A percentile compares a stretch with the other conserved stretches of the same genome.
These are phyloP conservation scores for Malassezia psittaci DNA, from an alignment of 1,284 basidiomycete genomes.

Conservation along the genomic window DNA sequence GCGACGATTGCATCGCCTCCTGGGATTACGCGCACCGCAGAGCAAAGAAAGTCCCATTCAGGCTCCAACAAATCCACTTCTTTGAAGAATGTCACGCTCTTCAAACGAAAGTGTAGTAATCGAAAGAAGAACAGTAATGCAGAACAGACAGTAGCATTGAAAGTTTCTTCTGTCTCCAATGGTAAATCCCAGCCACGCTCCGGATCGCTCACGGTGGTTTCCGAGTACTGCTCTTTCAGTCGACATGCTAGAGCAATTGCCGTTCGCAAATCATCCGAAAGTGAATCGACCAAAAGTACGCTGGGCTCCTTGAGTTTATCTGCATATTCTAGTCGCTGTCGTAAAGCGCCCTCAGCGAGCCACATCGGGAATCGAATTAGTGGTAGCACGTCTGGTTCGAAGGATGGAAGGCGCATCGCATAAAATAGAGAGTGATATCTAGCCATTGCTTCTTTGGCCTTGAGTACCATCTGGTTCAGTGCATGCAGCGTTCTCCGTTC, in stretches of 20 bases:
- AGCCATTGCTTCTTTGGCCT: conserved; percentile 78
- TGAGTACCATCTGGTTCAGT: conserved; percentile 72
- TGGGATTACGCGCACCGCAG: conserved; percentile 76
- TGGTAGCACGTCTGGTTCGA: conserved; percentile 81
- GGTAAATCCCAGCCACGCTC: conserved; percentile 79
- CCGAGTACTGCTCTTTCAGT: conserved; percentile 85
- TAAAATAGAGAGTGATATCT: conserved; percentile 63
- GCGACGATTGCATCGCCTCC: conserved; percentile 86
- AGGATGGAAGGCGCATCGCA: conserved; percentile 80
- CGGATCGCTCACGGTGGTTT: conserved; percentile 71
- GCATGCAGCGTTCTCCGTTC: conserved; percentile 84
- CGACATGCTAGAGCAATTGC: conserved; percentile 86
- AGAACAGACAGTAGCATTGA: conserved; percentile 78
- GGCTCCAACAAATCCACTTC: conserved; percentile 94
- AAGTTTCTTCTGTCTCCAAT: conserved; percentile 73
- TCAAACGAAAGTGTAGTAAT: conserved; percentile 87
- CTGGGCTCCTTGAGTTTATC: conserved; percentile 74
- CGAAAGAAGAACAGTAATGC: conserved; percentile 85
- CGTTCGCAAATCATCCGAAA: conserved; percentile 84
- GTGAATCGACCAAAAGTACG: conserved; percentile 77
- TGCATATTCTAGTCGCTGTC: conserved; percentile 79
- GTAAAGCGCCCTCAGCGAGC: conserved; percentile 80
- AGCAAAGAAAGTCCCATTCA: conserved; percentile 90
- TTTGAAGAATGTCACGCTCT: conserved; percentile 91
- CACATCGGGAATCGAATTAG: conserved; percentile 90